phyloP scores from a whole-genome alignment of 371 early-diverging fungal species.

The Paraphysoderma sedebokerense region DNA sequence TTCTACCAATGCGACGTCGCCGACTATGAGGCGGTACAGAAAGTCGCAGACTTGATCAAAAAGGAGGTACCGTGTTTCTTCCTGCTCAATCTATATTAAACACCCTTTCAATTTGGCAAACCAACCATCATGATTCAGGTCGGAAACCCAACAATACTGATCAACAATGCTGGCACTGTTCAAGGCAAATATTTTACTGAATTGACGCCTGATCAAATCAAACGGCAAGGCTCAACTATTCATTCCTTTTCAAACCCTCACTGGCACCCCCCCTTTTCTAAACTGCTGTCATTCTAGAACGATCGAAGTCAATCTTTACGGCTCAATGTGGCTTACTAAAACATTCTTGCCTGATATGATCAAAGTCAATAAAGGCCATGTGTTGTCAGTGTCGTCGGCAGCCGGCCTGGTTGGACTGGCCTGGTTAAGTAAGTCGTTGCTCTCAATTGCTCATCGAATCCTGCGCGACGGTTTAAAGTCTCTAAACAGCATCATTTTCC shows the following conservation, averaged over 20 bases:
- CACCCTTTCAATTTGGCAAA: too few relatives aligned
- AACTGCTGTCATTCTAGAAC: too few relatives aligned
- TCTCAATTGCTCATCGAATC: background rate
- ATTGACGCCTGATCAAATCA: conserved; percentile 10
- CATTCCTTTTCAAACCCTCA: background rate
- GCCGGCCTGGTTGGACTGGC: conserved; percentile 11
- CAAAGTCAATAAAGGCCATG: conserved; percentile 14
- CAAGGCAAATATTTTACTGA: conserved; percentile 12
- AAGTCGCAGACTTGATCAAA: too few relatives aligned
- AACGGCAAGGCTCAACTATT: too few relatives aligned
- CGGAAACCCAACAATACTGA: conserved; percentile 15
- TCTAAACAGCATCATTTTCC: background rate
- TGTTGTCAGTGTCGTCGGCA: conserved; percentile 13
- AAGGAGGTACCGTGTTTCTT: too few relatives aligned
- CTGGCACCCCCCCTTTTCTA: background rate
- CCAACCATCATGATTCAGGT: conserved; percentile 3
- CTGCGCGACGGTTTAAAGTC: background rate
- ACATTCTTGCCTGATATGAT: conserved; percentile 16
- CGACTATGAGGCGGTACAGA: too few relatives aligned
- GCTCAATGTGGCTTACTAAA: conserved; percentile 15
- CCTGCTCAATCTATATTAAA: too few relatives aligned
- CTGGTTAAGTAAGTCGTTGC: background rate
- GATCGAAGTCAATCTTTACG: conserved; percentile 18
- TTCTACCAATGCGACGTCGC: too few relatives aligned
- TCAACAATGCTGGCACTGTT: conserved; percentile 30